Base-by-base conservation (phyloP, 1,284 basidiomycete species). In the Heterobasidion parviporum region DNA sequence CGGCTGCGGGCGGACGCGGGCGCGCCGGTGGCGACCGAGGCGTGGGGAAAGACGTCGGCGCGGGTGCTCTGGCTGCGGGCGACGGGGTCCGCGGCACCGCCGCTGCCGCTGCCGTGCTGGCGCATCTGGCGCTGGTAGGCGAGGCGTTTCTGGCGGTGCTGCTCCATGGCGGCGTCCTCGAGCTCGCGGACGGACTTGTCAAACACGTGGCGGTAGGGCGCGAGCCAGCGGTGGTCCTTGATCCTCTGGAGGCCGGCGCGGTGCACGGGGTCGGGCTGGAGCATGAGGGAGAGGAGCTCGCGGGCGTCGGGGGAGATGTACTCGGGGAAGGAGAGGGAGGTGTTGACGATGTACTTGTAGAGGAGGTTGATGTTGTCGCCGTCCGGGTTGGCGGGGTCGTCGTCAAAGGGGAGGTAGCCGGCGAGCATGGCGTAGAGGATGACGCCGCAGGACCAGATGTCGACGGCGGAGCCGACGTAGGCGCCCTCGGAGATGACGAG, bases 351-450 rank as follows among this genome's bases (percentile, higher is more conserved):
- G 74, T 99, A 99, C 71, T 92, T 94, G 85, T 99, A 99, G 53
- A 99, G 78, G n/a, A 98, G 79, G 68, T 98, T 99, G 79, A 99
- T 99, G 74, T 99, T 99, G 76, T 99, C 95, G 57, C 97, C 97
- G 61, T 99, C 97, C 3, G 97, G 97, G 70, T 99, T 99, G 35
- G 88, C 89, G 1, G 97, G 97, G 72, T 99, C 97, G 70, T 99
- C 97, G 72, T 99, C 97, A 70, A 98, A 99, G n/a, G 97, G 97
- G 35, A 99, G 85, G 68, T 99, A 99, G 8, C 97, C 97, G 1
- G 96, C 94, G 10, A 99, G 83, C 96, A 99, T 99, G 56, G 97
- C 97, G 70, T 98, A 99, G 6, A 99, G 81, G 64, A 99, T 99
- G 61, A 99, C 97, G 60, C 97, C 97, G 64, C 97, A 99, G 12